Percentiles rank a stretch among this genome's conserved stretches.
These are phyloP conservation scores for Croton laevigatus DNA, from an alignment of 441 rosid species.

Conservation along the genomic window DNA sequence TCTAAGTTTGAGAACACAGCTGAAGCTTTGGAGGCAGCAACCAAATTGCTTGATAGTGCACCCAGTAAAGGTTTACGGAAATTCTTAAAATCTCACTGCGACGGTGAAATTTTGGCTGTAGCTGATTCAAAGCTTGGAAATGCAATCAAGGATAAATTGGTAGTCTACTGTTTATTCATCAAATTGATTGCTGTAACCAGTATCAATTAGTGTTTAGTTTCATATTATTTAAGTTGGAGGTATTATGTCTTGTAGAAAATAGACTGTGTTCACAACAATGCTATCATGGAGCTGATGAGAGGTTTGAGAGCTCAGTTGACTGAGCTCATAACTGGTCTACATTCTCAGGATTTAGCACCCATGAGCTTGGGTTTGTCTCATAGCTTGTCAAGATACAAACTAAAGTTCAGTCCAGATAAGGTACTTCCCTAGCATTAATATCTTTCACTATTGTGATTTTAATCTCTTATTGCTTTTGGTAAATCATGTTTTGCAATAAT, in stretches of 20 bases:
- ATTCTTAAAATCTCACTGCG: slow-evolving; percentile 66
- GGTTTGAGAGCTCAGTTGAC: slow-evolving; percentile 85
- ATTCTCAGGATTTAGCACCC: slow-evolving; percentile 79
- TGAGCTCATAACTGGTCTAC: slow-evolving; percentile 83
- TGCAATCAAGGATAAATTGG: slow-evolving; percentile 86
- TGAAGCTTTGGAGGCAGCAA: slow-evolving; percentile 78
- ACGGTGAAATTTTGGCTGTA: slow-evolving; percentile 65
- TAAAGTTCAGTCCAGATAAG: slow-evolving; percentile 94
- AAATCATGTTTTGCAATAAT: neutral
- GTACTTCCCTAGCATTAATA: slow-evolving; percentile 27
- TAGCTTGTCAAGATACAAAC: slow-evolving; percentile 79
- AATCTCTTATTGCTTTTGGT: neutral
- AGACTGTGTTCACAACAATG: slow-evolving; percentile 78
- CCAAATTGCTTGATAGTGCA: slow-evolving; percentile 59
- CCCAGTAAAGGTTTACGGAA: slow-evolving; percentile 71
- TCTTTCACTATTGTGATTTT: neutral
- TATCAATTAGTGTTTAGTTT: neutral
- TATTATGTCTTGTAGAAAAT: slow-evolving; percentile 54
- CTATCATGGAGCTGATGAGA: slow-evolving; percentile 92
- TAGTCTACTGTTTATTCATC: slow-evolving; percentile 18
- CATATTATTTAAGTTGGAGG: slow-evolving; percentile 12
- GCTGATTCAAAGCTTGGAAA: slow-evolving; percentile 96
- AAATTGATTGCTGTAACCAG: neutral
- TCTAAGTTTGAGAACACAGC: slow-evolving; percentile 81
- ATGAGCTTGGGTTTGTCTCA: slow-evolving; percentile 97